Percentiles rank a stretch among this genome's conserved stretches.
Conservation (phyloP, 1,284 basidiomycete species). For the Fomitopsis palustris region DNA sequence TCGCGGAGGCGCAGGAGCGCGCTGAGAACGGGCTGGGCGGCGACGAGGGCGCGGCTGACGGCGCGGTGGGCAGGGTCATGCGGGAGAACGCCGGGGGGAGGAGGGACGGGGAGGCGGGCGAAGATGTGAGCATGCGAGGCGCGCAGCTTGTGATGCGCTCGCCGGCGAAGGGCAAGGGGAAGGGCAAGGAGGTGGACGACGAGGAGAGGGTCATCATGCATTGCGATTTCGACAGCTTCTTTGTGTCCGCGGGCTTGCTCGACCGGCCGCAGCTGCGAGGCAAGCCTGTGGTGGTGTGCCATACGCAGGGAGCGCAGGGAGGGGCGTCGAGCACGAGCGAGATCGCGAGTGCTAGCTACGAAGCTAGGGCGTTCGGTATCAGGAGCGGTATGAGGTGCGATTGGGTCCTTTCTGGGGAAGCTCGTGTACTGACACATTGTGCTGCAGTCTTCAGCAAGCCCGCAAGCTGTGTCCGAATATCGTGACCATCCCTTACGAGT, state of each 20-base stretch:
- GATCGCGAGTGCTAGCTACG: slow-evolving; percentile 93
- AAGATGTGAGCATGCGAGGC: slow-evolving; percentile 56
- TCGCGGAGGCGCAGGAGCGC: slow-evolving; percentile 73
- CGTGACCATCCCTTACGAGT: slow-evolving; percentile 89
- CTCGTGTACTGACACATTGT: not conserved
- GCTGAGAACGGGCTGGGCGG: slow-evolving; percentile 48
- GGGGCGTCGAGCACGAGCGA: slow-evolving; percentile 83
- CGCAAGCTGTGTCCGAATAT: slow-evolving; percentile 72
- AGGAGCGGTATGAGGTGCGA: slow-evolving; percentile 90
- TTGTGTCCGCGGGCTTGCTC: slow-evolving; percentile 86
- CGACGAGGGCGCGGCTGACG: slow-evolving; percentile 22
- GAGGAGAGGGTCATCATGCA: slow-evolving; percentile 81
- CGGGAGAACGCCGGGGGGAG: slow-evolving; percentile 23
- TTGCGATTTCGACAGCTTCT: slow-evolving; percentile 97
- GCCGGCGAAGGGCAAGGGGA: slow-evolving; percentile 53
- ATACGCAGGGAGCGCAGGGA: slow-evolving; percentile 75
- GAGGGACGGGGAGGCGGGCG: slow-evolving; percentile 11
- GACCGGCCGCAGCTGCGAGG: slow-evolving; percentile 77
- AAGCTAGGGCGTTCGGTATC: slow-evolving; percentile 85
- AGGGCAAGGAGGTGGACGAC: slow-evolving; percentile 33
- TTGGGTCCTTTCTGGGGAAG: not conserved
- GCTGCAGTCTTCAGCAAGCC: slow-evolving; percentile 75
- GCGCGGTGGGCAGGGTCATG: slow-evolving; percentile 20
- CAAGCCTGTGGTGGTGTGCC: slow-evolving; percentile 92
- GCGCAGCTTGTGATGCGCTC: slow-evolving; percentile 46